Evolutionary conservation across 2,329 filamentous ascomycete species (phyloP).

Genomic region (Penicillium brasilianum): DNA sequence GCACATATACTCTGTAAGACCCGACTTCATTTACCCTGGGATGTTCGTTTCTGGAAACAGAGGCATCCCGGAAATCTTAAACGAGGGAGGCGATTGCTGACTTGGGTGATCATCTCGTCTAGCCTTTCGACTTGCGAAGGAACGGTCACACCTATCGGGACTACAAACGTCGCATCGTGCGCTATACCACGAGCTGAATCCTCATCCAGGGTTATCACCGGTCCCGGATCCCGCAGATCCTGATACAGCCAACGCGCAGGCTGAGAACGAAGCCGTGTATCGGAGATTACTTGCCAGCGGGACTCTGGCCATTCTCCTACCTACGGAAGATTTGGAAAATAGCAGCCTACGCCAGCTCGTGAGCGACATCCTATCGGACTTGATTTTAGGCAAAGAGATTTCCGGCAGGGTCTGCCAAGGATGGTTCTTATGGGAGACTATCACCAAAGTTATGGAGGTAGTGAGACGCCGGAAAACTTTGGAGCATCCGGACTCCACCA

Average conservation of each 20-base stretch:
- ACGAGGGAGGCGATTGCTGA: constrained; percentile 25
- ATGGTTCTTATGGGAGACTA: constrained; percentile 84
- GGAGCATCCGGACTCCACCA: constrained; percentile 13
- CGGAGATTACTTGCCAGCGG: constrained; percentile 86
- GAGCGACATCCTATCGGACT: constrained; percentile 84
- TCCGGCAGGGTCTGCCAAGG: constrained; percentile 81
- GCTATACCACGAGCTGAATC: constrained; percentile 82
- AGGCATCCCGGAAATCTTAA: not conserved
- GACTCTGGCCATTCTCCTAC: constrained; percentile 79
- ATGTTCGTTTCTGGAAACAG: constrained; percentile 3
- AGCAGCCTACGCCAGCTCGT: constrained; percentile 82
- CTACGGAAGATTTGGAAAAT: constrained; percentile 91
- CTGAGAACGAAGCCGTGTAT: constrained; percentile 79
- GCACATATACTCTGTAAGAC: constrained; percentile 75
- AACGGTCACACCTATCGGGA: constrained; percentile 62
- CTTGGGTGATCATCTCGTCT: constrained; percentile 17
- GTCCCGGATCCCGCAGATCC: constrained; percentile 65
- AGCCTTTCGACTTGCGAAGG: constrained; percentile 76
- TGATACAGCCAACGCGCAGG: constrained; percentile 63
- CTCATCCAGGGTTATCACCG: constrained; percentile 79
- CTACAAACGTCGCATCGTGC: constrained; percentile 67
- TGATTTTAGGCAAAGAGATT: constrained; percentile 83
- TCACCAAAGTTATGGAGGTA: constrained; percentile 66
- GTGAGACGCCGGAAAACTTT: constrained; percentile 1
- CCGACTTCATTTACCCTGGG: constrained; percentile 19